Percentiles rank a stretch among this genome's conserved stretches.
Evolutionary conservation across 345 rosid genomes (phyloP).

Genomic region (Ceriops decandra): DNA sequence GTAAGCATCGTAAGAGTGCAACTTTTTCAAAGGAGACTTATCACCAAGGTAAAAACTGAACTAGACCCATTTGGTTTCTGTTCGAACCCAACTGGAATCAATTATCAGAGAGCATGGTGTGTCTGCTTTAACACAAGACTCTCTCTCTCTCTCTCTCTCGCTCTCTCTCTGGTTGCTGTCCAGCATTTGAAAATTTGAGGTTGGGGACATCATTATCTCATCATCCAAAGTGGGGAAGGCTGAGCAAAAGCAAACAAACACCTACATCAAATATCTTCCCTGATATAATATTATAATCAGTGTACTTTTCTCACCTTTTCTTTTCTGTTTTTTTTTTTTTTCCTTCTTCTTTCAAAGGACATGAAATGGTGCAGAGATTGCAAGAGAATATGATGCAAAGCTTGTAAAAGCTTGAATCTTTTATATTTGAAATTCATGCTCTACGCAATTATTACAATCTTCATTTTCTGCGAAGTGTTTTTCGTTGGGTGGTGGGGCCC

Average conservation of each 20-base stretch:
- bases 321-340: background rate
- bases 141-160: conserved; percentile 23
- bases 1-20: conserved; percentile 27
- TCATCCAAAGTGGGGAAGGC: conserved; percentile 57
- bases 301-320: background rate
- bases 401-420: too few species aligned
- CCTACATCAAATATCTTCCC: conserved; percentile 21
- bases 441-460: too few species aligned
- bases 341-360: background rate
- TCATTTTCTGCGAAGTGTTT: too few species aligned
- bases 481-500: too few species aligned
- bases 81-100: conserved; percentile 55
- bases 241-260: conserved; percentile 41
- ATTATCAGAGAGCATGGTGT: conserved; percentile 35
- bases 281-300: conserved; percentile 13
- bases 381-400: too few species aligned
- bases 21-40: conserved; percentile 30
- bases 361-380: background rate
- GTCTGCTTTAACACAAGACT: background rate
- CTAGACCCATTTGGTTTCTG: conserved; percentile 40
- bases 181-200: conserved; percentile 39
- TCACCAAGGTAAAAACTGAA: conserved; percentile 23
- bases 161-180: conserved; percentile 24
- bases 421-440: too few species aligned
- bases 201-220: conserved; percentile 69